Conservation (phyloP, 2,329 filamentous ascomycete species). For the Colletotrichum simmondsii region DNA sequence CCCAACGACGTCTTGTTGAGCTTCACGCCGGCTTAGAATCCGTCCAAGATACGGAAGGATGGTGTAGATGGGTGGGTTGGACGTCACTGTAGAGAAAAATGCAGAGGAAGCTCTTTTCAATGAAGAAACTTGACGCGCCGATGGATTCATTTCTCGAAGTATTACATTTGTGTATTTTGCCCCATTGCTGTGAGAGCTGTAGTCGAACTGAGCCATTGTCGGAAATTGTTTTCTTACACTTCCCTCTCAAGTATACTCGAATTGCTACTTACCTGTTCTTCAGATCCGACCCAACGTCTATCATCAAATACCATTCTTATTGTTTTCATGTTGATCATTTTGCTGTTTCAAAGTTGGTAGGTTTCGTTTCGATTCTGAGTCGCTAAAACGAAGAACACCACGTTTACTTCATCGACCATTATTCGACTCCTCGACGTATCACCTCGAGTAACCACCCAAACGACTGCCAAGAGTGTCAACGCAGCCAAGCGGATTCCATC, state of each 20-base stretch:
- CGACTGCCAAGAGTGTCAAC: not conserved
- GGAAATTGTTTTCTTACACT: not conserved
- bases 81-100: too few species aligned
- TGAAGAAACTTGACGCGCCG: not conserved
- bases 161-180: not conserved
- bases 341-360: not conserved
- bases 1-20: conserved; percentile 41
- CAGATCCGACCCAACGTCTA: not conserved
- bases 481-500: too few species aligned
- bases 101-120: not conserved
- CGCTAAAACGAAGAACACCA: not conserved
- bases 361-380: not conserved
- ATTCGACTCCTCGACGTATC: not conserved
- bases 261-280: not conserved
- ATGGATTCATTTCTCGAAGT: not conserved
- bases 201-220: not conserved
- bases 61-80: not conserved
- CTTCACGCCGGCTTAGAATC: conserved; percentile 36
- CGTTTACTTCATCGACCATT: not conserved
- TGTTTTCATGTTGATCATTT: not conserved
- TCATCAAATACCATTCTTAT: not conserved
- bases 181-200: not conserved
- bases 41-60: too few species aligned
- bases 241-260: too few species aligned
- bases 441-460: not conserved